Evolutionary conservation across 2,329 filamentous ascomycete genomes (phyloP).

Genomic region (Cladosporium sp.): DNA sequence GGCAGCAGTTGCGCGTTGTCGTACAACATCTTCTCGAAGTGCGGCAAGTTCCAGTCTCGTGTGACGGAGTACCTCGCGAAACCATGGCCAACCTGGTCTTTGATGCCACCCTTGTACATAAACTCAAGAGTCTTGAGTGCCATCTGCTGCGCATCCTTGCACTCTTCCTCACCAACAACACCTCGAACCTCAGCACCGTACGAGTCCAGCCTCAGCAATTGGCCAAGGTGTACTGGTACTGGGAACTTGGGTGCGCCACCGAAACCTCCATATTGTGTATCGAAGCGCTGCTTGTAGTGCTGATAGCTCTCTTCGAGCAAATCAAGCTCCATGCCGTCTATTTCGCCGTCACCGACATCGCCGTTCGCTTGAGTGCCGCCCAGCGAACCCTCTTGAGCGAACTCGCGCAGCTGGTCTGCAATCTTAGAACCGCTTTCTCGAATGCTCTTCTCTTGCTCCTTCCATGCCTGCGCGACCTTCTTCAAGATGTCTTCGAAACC

Average conservation of each 20-base stretch:
- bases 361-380: slow-evolving; percentile 30
- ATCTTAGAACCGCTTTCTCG: slow-evolving; percentile 82
- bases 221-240: slow-evolving; percentile 80
- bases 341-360: slow-evolving; percentile 38
- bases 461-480: slow-evolving; percentile 75
- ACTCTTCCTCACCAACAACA: slow-evolving; percentile 83
- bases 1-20: slow-evolving; percentile 86
- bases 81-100: slow-evolving; percentile 75
- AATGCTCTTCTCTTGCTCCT: slow-evolving; percentile 78
- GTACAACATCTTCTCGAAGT: slow-evolving; percentile 96
- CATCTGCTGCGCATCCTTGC: slow-evolving; percentile 72
- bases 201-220: slow-evolving; percentile 72
- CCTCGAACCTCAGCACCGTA: slow-evolving; percentile 74
- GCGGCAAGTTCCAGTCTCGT: slow-evolving; percentile 86
- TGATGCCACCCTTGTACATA: slow-evolving; percentile 71
- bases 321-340: slow-evolving; percentile 81
- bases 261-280: slow-evolving; percentile 78
- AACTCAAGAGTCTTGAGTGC: slow-evolving; percentile 75
- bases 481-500: slow-evolving; percentile 80
- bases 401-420: slow-evolving; percentile 75
- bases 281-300: slow-evolving; percentile 78
- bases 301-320: slow-evolving; percentile 86
- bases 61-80: slow-evolving; percentile 88
- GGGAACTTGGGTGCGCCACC: slow-evolving; percentile 77
- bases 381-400: slow-evolving; percentile 83